Conservation (phyloP, 2,329 filamentous ascomycete species). For the Colletotrichum musicola region DNA sequence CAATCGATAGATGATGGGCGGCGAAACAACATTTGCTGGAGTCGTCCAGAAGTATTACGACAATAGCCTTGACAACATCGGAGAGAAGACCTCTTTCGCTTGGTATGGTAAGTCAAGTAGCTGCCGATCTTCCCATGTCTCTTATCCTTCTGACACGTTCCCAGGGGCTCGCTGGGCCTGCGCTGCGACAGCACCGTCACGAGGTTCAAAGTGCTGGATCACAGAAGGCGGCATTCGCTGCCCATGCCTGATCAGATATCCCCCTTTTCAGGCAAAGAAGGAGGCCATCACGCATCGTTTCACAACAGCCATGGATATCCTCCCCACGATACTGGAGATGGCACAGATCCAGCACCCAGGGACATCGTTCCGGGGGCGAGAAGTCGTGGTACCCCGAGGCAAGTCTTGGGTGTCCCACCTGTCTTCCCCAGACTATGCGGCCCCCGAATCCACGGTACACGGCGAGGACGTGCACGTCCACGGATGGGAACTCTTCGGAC, state of each 20-base stretch:
- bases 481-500: constrained; percentile 69
- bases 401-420: constrained; percentile 59
- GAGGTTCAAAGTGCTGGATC: constrained; percentile 5
- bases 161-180: constrained; percentile 58
- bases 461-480: constrained; percentile 62
- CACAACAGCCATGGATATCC: constrained; percentile 64
- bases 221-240: constrained; percentile 4
- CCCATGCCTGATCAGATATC: constrained; percentile 57
- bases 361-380: constrained; percentile 55
- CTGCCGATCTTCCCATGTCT: neutral
- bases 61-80: constrained; percentile 63
- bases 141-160: neutral
- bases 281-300: constrained; percentile 58
- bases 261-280: constrained; percentile 27
- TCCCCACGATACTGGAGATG: constrained; percentile 61
- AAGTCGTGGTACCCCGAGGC: constrained; percentile 65
- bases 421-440: constrained; percentile 38
- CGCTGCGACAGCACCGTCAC: constrained; percentile 48
- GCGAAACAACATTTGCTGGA: constrained; percentile 15
- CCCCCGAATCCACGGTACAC: constrained; percentile 51
- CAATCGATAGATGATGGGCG: constrained; percentile 18
- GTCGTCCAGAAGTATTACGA: constrained; percentile 68
- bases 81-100: constrained; percentile 62
- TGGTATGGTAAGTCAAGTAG: constrained; percentile 57
- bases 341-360: constrained; percentile 56